A percentile compares a stretch with the other conserved stretches of the same genome.
These are phyloP conservation scores for Rhizophora mangle DNA, from an alignment of 345 rosid genomes.

Conservation along the genomic window DNA sequence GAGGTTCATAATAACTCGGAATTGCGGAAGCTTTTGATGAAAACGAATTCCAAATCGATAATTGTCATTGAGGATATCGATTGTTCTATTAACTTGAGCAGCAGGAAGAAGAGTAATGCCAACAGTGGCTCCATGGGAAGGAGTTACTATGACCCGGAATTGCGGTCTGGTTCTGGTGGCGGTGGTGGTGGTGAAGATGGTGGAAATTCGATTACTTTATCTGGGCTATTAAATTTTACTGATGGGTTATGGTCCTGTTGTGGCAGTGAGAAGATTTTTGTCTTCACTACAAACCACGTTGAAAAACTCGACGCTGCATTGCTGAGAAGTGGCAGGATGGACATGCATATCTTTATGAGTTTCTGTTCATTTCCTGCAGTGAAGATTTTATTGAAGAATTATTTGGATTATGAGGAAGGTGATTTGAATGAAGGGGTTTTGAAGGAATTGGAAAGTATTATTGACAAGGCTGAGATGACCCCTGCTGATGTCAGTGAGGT, in stretches of 20 bases:
- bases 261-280: slow-evolving; percentile 93
- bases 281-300: slow-evolving; percentile 86
- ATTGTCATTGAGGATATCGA: slow-evolving; percentile 94
- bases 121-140: slow-evolving; percentile 9
- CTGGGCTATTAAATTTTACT: slow-evolving; percentile 88
- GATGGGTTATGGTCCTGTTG: slow-evolving; percentile 99
- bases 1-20: slow-evolving; percentile 92
- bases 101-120: slow-evolving; percentile 45
- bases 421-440: slow-evolving; percentile 30
- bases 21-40: slow-evolving; percentile 76
- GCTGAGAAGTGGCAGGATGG: slow-evolving; percentile 93
- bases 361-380: slow-evolving; percentile 64
- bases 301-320: slow-evolving; percentile 92
- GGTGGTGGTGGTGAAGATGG: slow-evolving; percentile 33
- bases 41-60: slow-evolving; percentile 84
- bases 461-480: slow-evolving; percentile 73
- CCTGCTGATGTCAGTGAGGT: slow-evolving; percentile 93
- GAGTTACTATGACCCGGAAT: slow-evolving; percentile 48
- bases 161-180: slow-evolving; percentile 35
- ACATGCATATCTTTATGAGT: slow-evolving; percentile 90
- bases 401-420: slow-evolving; percentile 45
- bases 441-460: slow-evolving; percentile 45
- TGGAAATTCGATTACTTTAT: slow-evolving; percentile 66
- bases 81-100: slow-evolving; percentile 70
- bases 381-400: slow-evolving; percentile 67